phyloP scores from a whole-genome alignment of 179 eudicot species.

The Beta macrorhiza region DNA sequence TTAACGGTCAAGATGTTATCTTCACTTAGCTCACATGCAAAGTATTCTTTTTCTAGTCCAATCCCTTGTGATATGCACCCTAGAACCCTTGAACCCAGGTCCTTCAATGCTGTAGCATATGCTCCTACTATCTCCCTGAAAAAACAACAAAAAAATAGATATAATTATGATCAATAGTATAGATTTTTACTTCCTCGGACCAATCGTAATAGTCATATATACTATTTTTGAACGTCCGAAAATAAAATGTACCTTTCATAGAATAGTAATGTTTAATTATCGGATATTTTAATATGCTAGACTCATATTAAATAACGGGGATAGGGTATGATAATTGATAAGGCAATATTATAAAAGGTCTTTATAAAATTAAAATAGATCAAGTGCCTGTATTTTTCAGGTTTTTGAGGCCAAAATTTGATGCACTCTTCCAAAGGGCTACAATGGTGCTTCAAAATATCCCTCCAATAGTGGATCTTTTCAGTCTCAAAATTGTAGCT shows the following conservation, averaged over 20 bases:
- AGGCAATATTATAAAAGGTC: no score
- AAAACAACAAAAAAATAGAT: neutral
- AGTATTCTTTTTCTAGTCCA: conserved; percentile 17
- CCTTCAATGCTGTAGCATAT: neutral
- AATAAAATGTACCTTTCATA: no score
- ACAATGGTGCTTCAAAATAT: conserved; percentile 31
- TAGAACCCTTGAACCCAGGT: conserved; percentile 9
- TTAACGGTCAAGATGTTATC: conserved; percentile 6
- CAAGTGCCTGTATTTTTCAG: conserved; percentile 32
- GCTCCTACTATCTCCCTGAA: conserved; percentile 13
- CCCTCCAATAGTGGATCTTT: conserved; percentile 39
- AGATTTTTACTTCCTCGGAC: neutral
- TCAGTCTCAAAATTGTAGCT: conserved; percentile 27
- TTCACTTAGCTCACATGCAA: conserved; percentile 4
- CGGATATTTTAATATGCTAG: no score
- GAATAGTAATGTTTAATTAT: no score
- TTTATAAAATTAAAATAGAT: no score
- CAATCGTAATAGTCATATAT: no score
- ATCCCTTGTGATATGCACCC: conserved; percentile 17
- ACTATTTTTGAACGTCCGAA: no score
- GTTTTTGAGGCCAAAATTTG: conserved; percentile 45
- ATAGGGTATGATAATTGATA: no score
- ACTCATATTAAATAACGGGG: no score
- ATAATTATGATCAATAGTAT: neutral
- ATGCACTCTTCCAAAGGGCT: conserved; percentile 37